Evolutionary conservation across 2,329 filamentous ascomycete genomes (phyloP), one percentile per base, ranked within the genome.

Genomic region (Nigrospora oryzae): DNA sequence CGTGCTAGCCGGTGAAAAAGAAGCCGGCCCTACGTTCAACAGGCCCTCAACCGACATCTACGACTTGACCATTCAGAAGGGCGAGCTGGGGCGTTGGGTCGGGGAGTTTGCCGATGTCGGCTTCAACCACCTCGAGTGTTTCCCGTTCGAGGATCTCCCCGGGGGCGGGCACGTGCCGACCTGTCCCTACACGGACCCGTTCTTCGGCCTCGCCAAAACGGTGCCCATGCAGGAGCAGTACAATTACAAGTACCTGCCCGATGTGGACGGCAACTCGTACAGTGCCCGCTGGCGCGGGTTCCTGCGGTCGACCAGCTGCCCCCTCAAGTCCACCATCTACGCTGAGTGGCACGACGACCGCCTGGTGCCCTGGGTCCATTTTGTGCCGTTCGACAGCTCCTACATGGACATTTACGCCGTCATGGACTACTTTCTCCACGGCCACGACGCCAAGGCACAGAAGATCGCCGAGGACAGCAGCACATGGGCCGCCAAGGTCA

Each of bases 271-370:
- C 15, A 77, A 81, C 62, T 75, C 73, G 2, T 81, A 81, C 55
- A 77, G 71, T 45, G 79, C 75, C 5, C 71, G 80, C 16, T 84
- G 77, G 62, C 72, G 75, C 40, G 73, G 71, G 0, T 83, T 87
- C 52, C 65, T 89, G 12, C 69, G 73, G 30, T 83, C 75, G 32
- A 84, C 76, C 2, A 81, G 75, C 40, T 61, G 86, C 32, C 80
- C 81, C 1, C 74, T 89, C 57, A 89, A 89, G 63, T 75, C 79
- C 13, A 87, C 84, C 3, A 71, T 88, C 36, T 88, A 84, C 58
- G 67, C 76, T 11, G 84, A 89, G 59, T 89, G 85, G 85, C 84
- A 88, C 58, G 84, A 88, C 57, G 74, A 77, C 38, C 72, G 84
- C 10, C 68, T 89, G 1, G 64, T 79, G n/a, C 77, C 83, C 0